phyloP scores from a whole-genome alignment of 1,284 basidiomycete species.

The Cryptococcus floricola region DNA sequence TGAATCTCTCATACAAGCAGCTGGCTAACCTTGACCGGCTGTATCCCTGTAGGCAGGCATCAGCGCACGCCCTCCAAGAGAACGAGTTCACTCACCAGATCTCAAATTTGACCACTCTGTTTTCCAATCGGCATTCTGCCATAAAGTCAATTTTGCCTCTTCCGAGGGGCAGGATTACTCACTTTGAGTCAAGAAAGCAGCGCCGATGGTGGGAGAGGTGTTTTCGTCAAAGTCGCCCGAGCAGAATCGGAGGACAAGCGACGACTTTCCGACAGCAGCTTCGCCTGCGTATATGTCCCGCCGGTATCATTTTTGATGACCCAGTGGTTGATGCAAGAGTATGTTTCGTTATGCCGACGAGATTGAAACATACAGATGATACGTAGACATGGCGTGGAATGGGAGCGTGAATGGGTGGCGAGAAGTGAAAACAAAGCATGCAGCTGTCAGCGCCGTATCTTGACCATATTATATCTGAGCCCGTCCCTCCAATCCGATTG shows the following conservation, averaged over 20 bases:
- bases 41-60: slow-evolving; percentile 39
- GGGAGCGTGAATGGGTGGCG: neutral
- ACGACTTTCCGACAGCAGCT: slow-evolving; percentile 99
- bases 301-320: neutral
- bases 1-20: neutral
- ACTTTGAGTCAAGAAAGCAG: slow-evolving; percentile 64
- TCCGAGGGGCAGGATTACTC: slow-evolving; percentile 11
- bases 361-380: neutral
- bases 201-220: slow-evolving; percentile 83
- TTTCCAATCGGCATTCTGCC: slow-evolving; percentile 50
- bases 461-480: too few species aligned
- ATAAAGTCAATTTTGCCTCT: neutral
- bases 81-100: slow-evolving; percentile 41
- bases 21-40: slow-evolving; percentile 44
- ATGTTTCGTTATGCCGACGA: neutral
- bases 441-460: neutral
- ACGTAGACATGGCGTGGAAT: neutral
- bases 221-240: slow-evolving; percentile 49
- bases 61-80: neutral
- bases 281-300: slow-evolving; percentile 61
- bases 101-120: slow-evolving; percentile 52
- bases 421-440: neutral
- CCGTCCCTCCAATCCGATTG: too few species aligned
- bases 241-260: slow-evolving; percentile 86
- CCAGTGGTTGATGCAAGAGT: too few species aligned